Evolutionary conservation across 345 rosid genomes (phyloP).

Genomic region (Melaleuca alternifolia): DNA sequence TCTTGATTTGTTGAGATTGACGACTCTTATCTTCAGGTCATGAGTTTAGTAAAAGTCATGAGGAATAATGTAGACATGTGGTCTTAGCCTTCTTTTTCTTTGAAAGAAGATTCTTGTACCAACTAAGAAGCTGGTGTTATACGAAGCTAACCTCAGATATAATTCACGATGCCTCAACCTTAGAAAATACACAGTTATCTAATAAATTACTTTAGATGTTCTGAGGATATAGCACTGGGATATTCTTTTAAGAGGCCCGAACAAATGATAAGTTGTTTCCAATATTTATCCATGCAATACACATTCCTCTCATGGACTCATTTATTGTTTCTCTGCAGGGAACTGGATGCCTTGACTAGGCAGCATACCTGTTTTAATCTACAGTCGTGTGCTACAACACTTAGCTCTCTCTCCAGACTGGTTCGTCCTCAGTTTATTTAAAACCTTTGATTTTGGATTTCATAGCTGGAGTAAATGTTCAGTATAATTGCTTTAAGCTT

Average conservation of each 20-base stretch:
- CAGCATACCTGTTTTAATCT: slow-evolving; percentile 81
- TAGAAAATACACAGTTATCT: neutral
- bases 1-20: neutral
- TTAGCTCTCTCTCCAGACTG: slow-evolving; percentile 85
- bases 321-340: slow-evolving; percentile 39
- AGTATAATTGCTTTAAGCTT: neutral
- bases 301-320: neutral
- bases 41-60: neutral
- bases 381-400: slow-evolving; percentile 82
- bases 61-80: neutral
- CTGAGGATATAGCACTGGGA: neutral
- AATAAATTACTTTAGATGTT: neutral
- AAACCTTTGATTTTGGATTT: neutral
- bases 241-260: neutral
- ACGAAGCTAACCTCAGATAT: neutral
- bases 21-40: neutral
- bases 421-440: slow-evolving; percentile 18
- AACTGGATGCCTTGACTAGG: slow-evolving; percentile 76
- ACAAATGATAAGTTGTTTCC: neutral
- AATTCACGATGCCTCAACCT: neutral
- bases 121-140: neutral
- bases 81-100: neutral
- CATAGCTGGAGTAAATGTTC: neutral
- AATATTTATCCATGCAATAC: neutral
- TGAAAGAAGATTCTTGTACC: neutral